A percentile compares a stretch with the other conserved stretches of the same genome.
Evolutionary conservation across 108 stramenopile species (phyloP).

Genomic region (Hondaea fermentalgiana): DNA sequence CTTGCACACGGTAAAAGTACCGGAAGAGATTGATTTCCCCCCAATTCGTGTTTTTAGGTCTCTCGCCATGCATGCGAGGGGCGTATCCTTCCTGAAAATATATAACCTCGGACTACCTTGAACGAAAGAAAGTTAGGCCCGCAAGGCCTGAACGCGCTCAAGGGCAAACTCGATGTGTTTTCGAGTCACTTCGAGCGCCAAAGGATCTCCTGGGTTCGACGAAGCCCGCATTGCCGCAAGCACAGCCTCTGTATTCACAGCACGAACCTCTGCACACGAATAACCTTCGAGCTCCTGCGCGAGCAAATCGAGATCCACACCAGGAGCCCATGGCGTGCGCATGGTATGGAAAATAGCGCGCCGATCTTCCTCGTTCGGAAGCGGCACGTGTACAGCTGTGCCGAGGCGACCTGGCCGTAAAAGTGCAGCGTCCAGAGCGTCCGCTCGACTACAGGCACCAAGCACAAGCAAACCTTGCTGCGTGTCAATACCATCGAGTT

Average conservation of each 20-base stretch:
- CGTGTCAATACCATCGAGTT: slow-evolving; percentile 58
- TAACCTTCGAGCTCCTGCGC: neutral
- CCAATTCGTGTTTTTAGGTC: no score
- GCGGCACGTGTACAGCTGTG: slow-evolving; percentile 87
- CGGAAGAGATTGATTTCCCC: no score
- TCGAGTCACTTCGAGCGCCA: neutral
- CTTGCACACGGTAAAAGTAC: no score
- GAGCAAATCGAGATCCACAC: neutral
- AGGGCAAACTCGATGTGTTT: neutral
- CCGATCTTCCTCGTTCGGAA: slow-evolving; percentile 90
- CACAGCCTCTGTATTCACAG: neutral
- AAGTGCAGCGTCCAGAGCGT: slow-evolving; percentile 94
- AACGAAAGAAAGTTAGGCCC: no score
- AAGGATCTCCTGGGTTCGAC: neutral
- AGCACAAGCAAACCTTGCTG: slow-evolving; percentile 82
- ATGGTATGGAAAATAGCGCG: slow-evolving; percentile 75
- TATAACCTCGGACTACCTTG: no score
- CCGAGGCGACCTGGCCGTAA: slow-evolving; percentile 97
- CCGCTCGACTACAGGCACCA: slow-evolving; percentile 96
- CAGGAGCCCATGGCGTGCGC: neutral
- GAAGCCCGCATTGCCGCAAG: neutral
- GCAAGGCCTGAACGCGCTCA: neutral
- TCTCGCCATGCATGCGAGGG: no score
- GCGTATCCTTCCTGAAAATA: no score
- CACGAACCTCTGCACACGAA: neutral